Conservation (phyloP, 305 asterid species). For the Petunia hybrid region DNA sequence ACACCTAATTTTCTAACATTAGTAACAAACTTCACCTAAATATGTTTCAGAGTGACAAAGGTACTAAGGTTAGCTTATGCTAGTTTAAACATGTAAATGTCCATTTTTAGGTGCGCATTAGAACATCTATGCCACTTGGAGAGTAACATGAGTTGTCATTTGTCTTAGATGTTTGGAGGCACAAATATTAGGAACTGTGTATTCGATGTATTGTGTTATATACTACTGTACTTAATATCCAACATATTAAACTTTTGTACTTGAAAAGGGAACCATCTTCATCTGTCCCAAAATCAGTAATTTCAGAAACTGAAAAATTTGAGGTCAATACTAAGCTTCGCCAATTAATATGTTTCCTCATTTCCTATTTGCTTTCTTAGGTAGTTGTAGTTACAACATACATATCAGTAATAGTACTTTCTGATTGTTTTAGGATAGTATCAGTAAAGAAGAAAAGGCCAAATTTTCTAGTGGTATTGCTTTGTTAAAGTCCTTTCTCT, state of each 20-base stretch:
- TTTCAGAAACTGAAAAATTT: not conserved
- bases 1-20: slow-evolving; percentile 22
- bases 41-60: slow-evolving; percentile 12
- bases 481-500: not conserved
- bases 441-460: not conserved
- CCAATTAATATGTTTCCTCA: not conserved
- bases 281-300: not conserved
- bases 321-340: not conserved
- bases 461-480: not conserved
- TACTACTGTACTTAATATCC: not conserved
- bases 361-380: not conserved
- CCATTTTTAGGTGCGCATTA: not conserved
- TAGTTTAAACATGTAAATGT: not conserved
- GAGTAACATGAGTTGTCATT: not conserved
- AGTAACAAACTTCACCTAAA: not conserved
- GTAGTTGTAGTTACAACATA: not conserved
- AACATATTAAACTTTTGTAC: not conserved
- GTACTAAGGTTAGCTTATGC: not conserved
- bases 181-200: not conserved
- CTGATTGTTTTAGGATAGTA: not conserved
- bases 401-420: not conserved
- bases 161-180: not conserved
- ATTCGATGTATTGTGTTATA: not conserved
- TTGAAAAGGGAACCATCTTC: not conserved
- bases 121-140: not conserved